Base-by-base conservation (phyloP, 2,329 filamentous ascomycete species). In the Nothomitra cinnamomea region DNA sequence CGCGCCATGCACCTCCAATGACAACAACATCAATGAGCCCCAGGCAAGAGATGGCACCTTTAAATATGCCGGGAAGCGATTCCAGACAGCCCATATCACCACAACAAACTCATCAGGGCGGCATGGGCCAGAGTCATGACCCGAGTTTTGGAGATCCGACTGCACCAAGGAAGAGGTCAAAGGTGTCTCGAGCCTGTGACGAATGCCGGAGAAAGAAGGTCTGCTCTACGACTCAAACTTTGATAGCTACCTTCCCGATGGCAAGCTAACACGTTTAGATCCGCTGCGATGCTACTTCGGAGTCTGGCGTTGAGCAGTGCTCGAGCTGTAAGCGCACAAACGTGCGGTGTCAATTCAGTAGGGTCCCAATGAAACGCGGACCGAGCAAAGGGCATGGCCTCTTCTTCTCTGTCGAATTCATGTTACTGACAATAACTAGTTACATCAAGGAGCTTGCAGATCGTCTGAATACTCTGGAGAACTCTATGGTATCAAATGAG, bases 401-500 rank as follows among this genome's bases (percentile, higher is more conserved):
- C 50, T 10, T 32, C 12, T 12, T n/a, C 32, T 36, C 28, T 22
- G 2, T 32, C 8, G 24, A 24, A 48, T 17, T 54, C 49, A 56
- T 54, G 56, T 21, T 56, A 61, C 64, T 47, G 64, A 57, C 54
- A 48, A 48, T 17, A 49, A 56, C 25, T 61, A 86, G 82, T 15
- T 94, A 94, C 61, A 95, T 95, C 65, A 94, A 94, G 64, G 87
- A 94, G 65, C 76, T 95, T 21, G 87, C 87, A 22, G 87, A 94
- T 63, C 76, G 88, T 24, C 80, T 95, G 56, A 81, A 89, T 61
- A 82, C 78, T 43, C 82, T 95, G 47, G 88, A 94, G 64, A 84
- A 82, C 58, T 85, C 87, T 63, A 79, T 92, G 55, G 56, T 54
- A 61, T 47, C 52, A 19, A 47, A 42, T 35, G 40, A 28, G 40